phyloP scores from a whole-genome alignment of 148 eudicot genomes.

The Heliosperma pusillum region DNA sequence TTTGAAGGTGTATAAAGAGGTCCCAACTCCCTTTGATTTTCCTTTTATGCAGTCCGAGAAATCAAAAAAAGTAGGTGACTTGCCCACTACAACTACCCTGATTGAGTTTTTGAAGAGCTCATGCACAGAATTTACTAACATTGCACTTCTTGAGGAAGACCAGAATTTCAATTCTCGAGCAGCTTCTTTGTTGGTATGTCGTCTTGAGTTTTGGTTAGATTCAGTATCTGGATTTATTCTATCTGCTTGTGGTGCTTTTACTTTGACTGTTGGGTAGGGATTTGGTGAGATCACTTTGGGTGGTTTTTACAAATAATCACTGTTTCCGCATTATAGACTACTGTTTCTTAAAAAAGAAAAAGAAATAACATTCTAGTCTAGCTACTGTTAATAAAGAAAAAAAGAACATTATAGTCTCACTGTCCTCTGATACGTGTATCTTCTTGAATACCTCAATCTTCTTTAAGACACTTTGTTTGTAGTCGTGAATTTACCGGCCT shows the following conservation, averaged over 20 bases:
- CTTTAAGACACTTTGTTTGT: neutral
- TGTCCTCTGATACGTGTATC: neutral
- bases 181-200: slow-evolving; percentile 41
- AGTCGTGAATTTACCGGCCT: neutral
- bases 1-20: neutral
- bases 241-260: neutral
- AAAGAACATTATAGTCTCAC: neutral
- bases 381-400: neutral
- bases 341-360: neutral
- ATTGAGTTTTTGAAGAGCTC: slow-evolving; percentile 59
- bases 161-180: slow-evolving; percentile 82
- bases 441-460: neutral
- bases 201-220: slow-evolving; percentile 10
- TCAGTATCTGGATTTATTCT: neutral
- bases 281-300: neutral
- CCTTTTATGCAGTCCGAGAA: slow-evolving; percentile 67
- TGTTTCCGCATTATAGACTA: neutral
- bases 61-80: slow-evolving; percentile 72
- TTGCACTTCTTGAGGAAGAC: slow-evolving; percentile 77
- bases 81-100: slow-evolving; percentile 54
- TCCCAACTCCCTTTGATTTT: neutral
- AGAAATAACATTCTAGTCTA: neutral
- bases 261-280: neutral
- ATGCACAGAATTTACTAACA: slow-evolving; percentile 39
- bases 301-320: neutral